These are phyloP conservation scores for Macadamia tetraphylla DNA, from an alignment of 164 flowering plant genomes.

Conservation along the genomic window DNA sequence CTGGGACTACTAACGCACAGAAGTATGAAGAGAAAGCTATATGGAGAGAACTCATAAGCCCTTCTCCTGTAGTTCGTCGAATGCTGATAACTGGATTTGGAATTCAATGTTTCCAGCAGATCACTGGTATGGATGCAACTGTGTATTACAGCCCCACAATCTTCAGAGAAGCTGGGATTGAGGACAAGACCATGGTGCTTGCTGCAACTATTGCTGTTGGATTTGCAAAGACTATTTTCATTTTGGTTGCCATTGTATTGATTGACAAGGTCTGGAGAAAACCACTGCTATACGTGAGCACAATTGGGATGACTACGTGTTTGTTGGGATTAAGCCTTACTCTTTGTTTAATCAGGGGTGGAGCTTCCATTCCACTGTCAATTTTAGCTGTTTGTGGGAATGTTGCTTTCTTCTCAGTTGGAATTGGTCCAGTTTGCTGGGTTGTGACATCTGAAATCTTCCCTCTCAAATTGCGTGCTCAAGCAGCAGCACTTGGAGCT, in stretches of 20 bases:
- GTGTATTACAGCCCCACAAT: slow-evolving; percentile 89
- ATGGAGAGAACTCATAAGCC: slow-evolving; percentile 74
- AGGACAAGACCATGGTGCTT: slow-evolving; percentile 47
- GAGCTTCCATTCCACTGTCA: slow-evolving; percentile 43
- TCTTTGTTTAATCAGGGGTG: slow-evolving; percentile 37
- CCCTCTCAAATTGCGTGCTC: slow-evolving; percentile 78
- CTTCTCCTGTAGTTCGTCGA: slow-evolving; percentile 65
- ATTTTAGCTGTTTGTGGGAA: slow-evolving; percentile 72
- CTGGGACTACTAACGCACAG: slow-evolving; percentile 28
- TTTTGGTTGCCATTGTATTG: slow-evolving; percentile 69
- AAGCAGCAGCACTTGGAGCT: slow-evolving; percentile 86
- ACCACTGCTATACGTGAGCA: slow-evolving; percentile 81
- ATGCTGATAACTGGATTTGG: slow-evolving; percentile 84
- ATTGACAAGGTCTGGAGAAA: slow-evolving; percentile 75
- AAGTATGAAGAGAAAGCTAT: slow-evolving; percentile 54
- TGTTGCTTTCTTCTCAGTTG: slow-evolving; percentile 91
- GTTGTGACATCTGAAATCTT: slow-evolving; percentile 85
- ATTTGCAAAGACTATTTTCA: slow-evolving; percentile 64
- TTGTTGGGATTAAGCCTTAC: slow-evolving; percentile 46
- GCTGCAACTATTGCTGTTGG: slow-evolving; percentile 96
- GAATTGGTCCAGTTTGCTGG: slow-evolving; percentile 94
- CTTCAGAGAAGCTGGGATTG: slow-evolving; percentile 58
- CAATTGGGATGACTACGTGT: slow-evolving; percentile 91
- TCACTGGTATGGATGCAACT: slow-evolving; percentile 88
- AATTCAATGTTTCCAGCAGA: slow-evolving; percentile 90